A percentile compares a stretch with the other conserved stretches of the same genome.
Evolutionary conservation across 805 yeast species (phyloP).

Genomic region (Candida methanosorbosa): DNA sequence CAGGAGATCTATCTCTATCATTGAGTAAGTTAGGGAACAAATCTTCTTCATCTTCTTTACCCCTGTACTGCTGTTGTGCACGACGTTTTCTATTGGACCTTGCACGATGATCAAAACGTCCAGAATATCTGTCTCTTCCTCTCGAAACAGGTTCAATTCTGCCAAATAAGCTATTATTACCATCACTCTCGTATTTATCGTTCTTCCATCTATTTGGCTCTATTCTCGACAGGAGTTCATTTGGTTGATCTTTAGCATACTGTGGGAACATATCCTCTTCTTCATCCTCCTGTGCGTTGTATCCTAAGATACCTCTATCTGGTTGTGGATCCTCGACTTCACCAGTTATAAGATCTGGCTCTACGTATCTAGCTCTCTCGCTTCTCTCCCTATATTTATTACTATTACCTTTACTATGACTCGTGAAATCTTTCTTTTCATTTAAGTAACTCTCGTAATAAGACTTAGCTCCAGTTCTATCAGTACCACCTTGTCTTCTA

Average conservation of each 20-base stretch:
- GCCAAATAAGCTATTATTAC: no score
- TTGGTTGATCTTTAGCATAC: background rate
- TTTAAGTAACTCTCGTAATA: constrained; percentile 6
- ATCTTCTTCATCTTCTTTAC: constrained; percentile 24
- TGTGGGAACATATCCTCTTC: constrained; percentile 15
- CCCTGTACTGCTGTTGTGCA: no score
- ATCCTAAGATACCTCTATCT: constrained; percentile 30
- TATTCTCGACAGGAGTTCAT: background rate
- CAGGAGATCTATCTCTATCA: constrained; percentile 18
- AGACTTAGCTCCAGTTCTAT: background rate
- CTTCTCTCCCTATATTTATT: background rate
- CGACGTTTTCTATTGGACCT: constrained; percentile 1
- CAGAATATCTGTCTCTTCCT: constrained; percentile 2
- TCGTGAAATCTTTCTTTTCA: background rate
- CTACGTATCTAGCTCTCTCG: constrained; percentile 4
- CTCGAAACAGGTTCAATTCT: no score
- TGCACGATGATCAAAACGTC: background rate
- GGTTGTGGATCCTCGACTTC: constrained; percentile 24
- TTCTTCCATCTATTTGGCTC: background rate
- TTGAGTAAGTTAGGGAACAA: constrained; percentile 24
- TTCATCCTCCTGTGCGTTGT: constrained; percentile 8
- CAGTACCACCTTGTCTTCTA: constrained; percentile 1
- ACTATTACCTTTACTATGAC: background rate
- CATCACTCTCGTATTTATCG: constrained; percentile 1
- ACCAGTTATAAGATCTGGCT: constrained; percentile 25